phyloP scores from a whole-genome alignment of 192 early-diverging fungal species.

The Coemansia sp. region DNA sequence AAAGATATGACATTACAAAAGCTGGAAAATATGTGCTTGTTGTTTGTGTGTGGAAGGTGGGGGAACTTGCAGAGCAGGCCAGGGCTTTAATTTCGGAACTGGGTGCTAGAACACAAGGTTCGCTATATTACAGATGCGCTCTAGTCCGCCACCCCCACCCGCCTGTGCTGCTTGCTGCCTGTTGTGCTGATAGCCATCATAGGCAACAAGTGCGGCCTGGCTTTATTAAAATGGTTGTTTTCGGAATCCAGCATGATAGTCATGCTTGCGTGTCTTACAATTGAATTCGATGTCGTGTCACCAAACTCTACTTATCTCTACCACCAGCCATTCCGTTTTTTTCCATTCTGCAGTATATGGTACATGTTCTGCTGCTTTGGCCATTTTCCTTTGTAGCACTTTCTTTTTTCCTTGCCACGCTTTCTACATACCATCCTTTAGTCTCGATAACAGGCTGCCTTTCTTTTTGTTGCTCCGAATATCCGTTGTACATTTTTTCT shows the following conservation, averaged over 20 bases:
- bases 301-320: background rate
- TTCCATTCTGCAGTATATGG: no score
- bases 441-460: background rate
- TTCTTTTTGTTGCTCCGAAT: background rate
- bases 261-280: constrained; percentile 6
- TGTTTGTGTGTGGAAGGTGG: no score
- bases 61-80: background rate
- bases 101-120: background rate
- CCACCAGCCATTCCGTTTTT: no score
- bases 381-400: no score
- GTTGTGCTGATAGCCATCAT: no score
- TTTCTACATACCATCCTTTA: background rate
- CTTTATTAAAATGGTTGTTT: background rate
- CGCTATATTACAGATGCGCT: background rate
- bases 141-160: background rate
- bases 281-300: background rate
- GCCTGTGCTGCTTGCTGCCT: background rate
- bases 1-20: background rate
- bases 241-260: constrained; percentile 1
- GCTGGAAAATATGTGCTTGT: background rate
- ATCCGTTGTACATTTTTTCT: background rate
- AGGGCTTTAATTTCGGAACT: background rate
- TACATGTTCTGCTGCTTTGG: no score
- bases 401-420: no score
- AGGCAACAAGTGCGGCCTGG: no score